A percentile compares a stretch with the other conserved stretches of the same genome.
Conservation (phyloP, 31 red algal species). For the Bonnemaisonia californica region DNA sequence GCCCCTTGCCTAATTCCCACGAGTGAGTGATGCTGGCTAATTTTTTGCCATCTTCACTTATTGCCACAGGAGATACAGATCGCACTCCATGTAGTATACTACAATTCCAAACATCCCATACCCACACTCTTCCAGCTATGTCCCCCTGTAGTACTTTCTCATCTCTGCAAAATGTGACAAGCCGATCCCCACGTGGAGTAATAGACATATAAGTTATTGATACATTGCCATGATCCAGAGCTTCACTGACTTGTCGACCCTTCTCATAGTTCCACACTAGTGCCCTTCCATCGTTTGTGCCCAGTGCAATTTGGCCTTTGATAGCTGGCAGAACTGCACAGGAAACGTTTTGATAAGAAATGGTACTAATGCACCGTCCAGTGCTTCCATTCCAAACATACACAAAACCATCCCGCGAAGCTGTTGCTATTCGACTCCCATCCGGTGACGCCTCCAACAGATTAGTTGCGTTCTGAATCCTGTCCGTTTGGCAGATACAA, state of each 20-base stretch:
- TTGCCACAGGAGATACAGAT: neutral
- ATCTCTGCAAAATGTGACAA: neutral
- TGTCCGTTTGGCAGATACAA: neutral
- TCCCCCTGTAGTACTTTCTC: neutral
- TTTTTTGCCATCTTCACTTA: neutral
- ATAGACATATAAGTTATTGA: neutral
- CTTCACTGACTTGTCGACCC: neutral
- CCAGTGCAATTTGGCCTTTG: neutral
- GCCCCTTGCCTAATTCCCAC: neutral
- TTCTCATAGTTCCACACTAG: neutral
- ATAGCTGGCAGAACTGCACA: neutral
- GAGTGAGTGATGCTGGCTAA: neutral
- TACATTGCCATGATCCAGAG: neutral
- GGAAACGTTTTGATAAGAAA: neutral
- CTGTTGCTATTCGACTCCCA: neutral
- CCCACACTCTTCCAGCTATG: neutral
- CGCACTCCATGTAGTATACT: neutral
- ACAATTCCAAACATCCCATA: neutral
- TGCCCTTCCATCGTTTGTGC: neutral
- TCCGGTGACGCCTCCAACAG: neutral
- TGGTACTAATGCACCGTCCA: neutral
- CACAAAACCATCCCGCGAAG: neutral
- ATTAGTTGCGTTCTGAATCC: too few species aligned
- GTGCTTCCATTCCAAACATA: neutral
- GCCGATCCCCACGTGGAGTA: neutral